Evolutionary conservation across 192 early-diverging fungal genomes (phyloP).

Genomic region (Phycomyces nitens): DNA sequence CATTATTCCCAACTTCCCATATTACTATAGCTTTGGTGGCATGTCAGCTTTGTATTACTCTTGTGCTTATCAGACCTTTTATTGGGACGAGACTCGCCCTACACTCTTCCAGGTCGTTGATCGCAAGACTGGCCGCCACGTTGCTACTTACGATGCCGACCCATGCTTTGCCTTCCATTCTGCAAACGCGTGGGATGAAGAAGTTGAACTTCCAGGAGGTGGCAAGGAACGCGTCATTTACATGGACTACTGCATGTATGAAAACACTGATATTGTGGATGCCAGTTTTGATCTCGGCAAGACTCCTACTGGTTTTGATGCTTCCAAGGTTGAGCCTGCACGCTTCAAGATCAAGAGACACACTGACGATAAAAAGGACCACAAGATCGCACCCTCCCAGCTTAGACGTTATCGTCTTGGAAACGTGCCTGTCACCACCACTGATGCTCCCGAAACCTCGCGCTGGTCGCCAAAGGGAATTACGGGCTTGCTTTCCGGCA

Average conservation of each 20-base stretch:
- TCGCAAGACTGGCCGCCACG: slow-evolving; percentile 34
- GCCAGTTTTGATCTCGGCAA: slow-evolving; percentile 36
- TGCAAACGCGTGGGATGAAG: slow-evolving; percentile 47
- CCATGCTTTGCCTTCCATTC: slow-evolving; percentile 46
- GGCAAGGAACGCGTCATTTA: slow-evolving; percentile 21
- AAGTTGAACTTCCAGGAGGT: slow-evolving; percentile 21
- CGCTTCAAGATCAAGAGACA: slow-evolving; percentile 24
- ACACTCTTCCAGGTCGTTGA: slow-evolving; percentile 45
- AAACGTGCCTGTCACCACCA: slow-evolving; percentile 18
- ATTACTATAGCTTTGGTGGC: slow-evolving; percentile 38
- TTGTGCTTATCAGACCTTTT: slow-evolving; percentile 40
- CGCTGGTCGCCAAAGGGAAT: not conserved
- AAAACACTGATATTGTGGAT: slow-evolving; percentile 37
- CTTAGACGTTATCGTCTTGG: slow-evolving; percentile 30
- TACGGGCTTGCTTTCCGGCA: not conserved
- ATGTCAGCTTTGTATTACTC: slow-evolving; percentile 40
- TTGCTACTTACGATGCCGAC: slow-evolving; percentile 42
- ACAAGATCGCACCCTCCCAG: slow-evolving; percentile 27
- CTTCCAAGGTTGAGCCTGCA: slow-evolving; percentile 20
- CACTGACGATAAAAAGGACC: slow-evolving; percentile 14
- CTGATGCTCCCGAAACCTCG: not conserved
- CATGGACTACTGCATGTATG: slow-evolving; percentile 33
- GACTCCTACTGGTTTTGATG: slow-evolving; percentile 13
- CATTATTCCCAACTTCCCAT: slow-evolving; percentile 46
- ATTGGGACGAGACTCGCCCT: slow-evolving; percentile 39